Percentiles rank a stretch among this genome's conserved stretches.
Conservation (phyloP, 108 stramenopile genomes). For the Cyclotella atomus region DNA sequence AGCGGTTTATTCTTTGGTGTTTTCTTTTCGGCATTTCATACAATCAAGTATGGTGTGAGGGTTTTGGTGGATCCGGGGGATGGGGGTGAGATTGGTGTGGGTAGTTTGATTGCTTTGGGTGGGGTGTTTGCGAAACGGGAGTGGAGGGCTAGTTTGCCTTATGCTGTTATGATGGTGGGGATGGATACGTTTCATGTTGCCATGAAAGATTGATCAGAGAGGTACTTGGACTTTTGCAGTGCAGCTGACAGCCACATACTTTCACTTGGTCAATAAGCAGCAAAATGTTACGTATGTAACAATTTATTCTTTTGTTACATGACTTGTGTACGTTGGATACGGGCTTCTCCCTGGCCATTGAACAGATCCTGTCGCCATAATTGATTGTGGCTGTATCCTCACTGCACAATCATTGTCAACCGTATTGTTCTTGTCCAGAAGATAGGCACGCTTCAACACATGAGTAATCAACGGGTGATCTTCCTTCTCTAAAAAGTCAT, state of each 20-base stretch:
- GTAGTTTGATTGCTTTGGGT: constrained; percentile 61
- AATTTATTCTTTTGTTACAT: background rate
- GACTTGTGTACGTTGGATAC: constrained; percentile 5
- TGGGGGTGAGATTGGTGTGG: constrained; percentile 63
- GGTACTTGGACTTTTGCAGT: background rate
- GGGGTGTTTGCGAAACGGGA: constrained; percentile 63
- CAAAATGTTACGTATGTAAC: background rate
- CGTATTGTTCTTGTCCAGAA: background rate
- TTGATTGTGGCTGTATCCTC: background rate
- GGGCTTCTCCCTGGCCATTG: constrained; percentile 6
- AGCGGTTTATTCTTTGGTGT: constrained; percentile 73
- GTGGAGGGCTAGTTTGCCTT: constrained; percentile 77
- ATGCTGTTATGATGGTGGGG: constrained; percentile 79
- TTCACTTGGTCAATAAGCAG: too few species aligned
- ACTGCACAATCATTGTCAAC: background rate
- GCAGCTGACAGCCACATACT: too few species aligned
- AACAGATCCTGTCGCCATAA: constrained; percentile 1
- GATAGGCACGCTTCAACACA: constrained; percentile 4
- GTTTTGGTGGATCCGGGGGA: constrained; percentile 75
- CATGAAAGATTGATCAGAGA: constrained; percentile 67
- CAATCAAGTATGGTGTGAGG: constrained; percentile 69
- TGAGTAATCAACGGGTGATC: constrained; percentile 14
- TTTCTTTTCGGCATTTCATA: constrained; percentile 75
- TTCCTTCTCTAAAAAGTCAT: background rate
- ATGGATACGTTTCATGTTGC: constrained; percentile 80